Base-by-base conservation (phyloP, 805 yeast genomes). In the Cephaloascus fragrans region DNA sequence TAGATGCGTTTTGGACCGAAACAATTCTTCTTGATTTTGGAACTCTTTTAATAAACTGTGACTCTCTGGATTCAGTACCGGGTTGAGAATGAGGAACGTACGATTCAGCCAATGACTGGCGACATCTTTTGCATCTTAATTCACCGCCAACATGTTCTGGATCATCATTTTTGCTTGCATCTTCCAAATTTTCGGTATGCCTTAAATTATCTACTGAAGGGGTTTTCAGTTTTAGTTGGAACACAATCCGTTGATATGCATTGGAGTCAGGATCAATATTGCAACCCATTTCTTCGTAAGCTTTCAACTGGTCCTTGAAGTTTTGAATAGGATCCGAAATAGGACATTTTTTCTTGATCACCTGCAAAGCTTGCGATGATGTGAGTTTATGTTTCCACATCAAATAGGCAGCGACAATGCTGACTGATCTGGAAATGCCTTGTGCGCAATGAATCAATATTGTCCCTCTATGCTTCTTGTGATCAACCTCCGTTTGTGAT, bases 41-140 rank as follows among this genome's bases (percentile, higher is more conserved):
- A 1, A 81, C 83, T 35, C 73, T 75, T 48, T 75, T 80, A 32
- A 77, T 65, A 51, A 84, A 83, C 44, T 69, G 75, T 6, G 82
- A 65, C 53, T 83, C 88, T 33, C 75, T 70, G 2, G 85, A 79
- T 23, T 71, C 75, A 31, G 69, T 70, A 23, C 69, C 75, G 16
- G 95, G 89, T 16, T 80, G 78, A 2, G 63, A 67, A 58, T 89
- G 96, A 18, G 64, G 56, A 23, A 83, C 73, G 41, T 83, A 71
- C 15, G 81, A 73, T 2, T 71, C 57, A 0, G 95, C 95, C 19
- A 90, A 62, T 15, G 66, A 62, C 26, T 75, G 72, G 46, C 97
- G 73, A 62, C 98, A 90, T 54, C 77, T 76, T 47, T 82, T 85
- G 62, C 98, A 90, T 41, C 95, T 67, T 32, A 86, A 56, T 26